A percentile compares a stretch with the other conserved stretches of the same genome.
phyloP scores from a whole-genome alignment of 768 basidiomycete species.

The Ramaria rubella region DNA sequence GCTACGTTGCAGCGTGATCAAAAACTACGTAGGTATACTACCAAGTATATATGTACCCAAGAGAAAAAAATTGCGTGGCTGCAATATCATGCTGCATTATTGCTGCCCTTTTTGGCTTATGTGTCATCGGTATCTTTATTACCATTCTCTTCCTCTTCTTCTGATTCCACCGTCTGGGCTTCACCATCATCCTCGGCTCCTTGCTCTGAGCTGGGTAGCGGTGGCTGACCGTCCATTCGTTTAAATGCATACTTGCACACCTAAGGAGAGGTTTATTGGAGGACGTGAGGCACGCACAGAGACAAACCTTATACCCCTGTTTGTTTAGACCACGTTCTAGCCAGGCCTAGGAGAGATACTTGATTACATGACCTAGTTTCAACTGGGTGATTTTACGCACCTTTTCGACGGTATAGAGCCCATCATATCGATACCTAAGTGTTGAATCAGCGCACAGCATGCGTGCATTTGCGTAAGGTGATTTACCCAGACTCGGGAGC shows the following conservation, averaged over 20 bases:
- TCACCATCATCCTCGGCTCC: constrained; percentile 19
- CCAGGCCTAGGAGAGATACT: constrained; percentile 50
- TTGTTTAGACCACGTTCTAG: constrained; percentile 50
- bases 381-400: constrained; percentile 20
- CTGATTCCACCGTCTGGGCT: constrained; percentile 1
- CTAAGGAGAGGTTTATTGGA: constrained; percentile 15
- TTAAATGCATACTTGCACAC: constrained; percentile 88
- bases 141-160: not conserved
- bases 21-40: no score
- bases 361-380: not conserved
- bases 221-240: constrained; percentile 53
- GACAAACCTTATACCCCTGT: constrained; percentile 41
- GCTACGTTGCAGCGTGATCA: no score
- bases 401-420: constrained; percentile 76
- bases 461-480: not conserved
- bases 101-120: not conserved
- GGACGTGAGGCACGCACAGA: not conserved
- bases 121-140: not conserved
- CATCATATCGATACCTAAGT: constrained; percentile 82
- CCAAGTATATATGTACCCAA: no score
- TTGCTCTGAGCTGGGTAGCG: constrained; percentile 31
- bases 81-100: no score
- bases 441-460: not conserved
- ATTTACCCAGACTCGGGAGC: constrained; percentile 73
- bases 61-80: no score